Evolutionary conservation across 2,329 filamentous ascomycete species (phyloP).

Genomic region (Myrmaecium sp.): DNA sequence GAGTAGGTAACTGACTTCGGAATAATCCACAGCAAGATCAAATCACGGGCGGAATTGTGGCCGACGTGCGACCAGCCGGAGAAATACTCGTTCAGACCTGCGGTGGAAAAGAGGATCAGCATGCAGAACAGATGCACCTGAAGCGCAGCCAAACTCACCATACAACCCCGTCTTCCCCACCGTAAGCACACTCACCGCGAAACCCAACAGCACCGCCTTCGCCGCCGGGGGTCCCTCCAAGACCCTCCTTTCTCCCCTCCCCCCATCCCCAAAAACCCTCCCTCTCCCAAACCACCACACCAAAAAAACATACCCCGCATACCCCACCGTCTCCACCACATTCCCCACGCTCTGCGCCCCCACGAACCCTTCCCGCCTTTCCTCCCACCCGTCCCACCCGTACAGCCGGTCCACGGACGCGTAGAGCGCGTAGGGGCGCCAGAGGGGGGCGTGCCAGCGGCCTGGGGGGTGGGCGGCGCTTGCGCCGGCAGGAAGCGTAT

Average conservation of each 20-base stretch:
- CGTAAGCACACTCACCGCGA: constrained; percentile 44
- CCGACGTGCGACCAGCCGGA: constrained; percentile 43
- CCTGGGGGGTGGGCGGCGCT: no score
- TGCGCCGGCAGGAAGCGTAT: constrained; percentile 61
- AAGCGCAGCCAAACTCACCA: constrained; percentile 32
- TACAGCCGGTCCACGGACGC: constrained; percentile 67
- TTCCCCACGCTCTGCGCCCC: constrained; percentile 58
- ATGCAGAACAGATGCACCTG: neutral
- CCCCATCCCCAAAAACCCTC: constrained; percentile 17
- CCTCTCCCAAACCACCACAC: constrained; percentile 25
- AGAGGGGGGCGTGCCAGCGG: constrained; percentile 52
- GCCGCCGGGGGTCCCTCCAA: constrained; percentile 36
- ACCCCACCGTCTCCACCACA: constrained; percentile 48
- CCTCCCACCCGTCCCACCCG: constrained; percentile 54
- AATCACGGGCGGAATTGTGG: constrained; percentile 37
- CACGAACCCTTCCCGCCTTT: constrained; percentile 52
- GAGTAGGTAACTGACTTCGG: constrained; percentile 39
- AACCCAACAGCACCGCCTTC: constrained; percentile 40
- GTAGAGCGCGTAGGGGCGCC: constrained; percentile 65
- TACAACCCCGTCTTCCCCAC: constrained; percentile 52
- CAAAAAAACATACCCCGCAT: constrained; percentile 43
- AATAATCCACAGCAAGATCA: constrained; percentile 45
- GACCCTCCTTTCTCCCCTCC: constrained; percentile 30
- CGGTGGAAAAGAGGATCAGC: constrained; percentile 1
- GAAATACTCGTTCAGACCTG: constrained; percentile 44